Conservation (phyloP, 208 protist species). For the Porcisia hertigi region DNA sequence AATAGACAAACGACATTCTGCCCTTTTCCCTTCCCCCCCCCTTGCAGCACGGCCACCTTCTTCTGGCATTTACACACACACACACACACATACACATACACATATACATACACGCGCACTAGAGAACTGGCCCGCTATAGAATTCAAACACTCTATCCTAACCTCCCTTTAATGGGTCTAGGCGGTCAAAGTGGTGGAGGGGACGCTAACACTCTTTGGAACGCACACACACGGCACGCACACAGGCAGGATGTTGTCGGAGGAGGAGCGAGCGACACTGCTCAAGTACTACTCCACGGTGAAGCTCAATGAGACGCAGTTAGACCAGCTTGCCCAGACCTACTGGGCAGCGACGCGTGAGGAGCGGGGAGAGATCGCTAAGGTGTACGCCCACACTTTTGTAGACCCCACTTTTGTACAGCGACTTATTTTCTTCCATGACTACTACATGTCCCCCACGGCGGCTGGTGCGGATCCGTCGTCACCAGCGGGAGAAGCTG, state of each 20-base stretch:
- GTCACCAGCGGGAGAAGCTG: background rate
- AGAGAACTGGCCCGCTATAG: too few relatives aligned
- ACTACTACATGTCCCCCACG: constrained; percentile 24
- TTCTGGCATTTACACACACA: background rate
- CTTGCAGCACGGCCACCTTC: background rate
- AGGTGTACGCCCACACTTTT: constrained; percentile 74
- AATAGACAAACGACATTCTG: background rate
- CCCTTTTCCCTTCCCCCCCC: background rate
- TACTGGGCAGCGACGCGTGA: constrained; percentile 77
- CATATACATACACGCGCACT: too few relatives aligned
- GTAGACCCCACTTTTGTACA: constrained; percentile 76
- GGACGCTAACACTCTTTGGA: background rate
- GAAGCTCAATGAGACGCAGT: constrained; percentile 60
- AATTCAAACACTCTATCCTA: background rate
- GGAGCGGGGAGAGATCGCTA: constrained; percentile 70
- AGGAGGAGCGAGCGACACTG: constrained; percentile 63
- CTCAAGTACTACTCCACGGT: constrained; percentile 71
- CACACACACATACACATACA: background rate
- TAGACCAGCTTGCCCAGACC: constrained; percentile 56
- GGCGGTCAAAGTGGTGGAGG: background rate
- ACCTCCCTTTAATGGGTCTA: background rate
- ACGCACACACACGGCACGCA: constrained; percentile 2
- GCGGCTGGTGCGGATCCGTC: background rate
- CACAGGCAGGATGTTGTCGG: constrained; percentile 50
- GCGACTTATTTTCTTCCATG: constrained; percentile 66